A percentile compares a stretch with the other conserved stretches of the same genome.
Conservation (phyloP, 2,329 filamentous ascomycete species). For the Plectosphaerella sp. region DNA sequence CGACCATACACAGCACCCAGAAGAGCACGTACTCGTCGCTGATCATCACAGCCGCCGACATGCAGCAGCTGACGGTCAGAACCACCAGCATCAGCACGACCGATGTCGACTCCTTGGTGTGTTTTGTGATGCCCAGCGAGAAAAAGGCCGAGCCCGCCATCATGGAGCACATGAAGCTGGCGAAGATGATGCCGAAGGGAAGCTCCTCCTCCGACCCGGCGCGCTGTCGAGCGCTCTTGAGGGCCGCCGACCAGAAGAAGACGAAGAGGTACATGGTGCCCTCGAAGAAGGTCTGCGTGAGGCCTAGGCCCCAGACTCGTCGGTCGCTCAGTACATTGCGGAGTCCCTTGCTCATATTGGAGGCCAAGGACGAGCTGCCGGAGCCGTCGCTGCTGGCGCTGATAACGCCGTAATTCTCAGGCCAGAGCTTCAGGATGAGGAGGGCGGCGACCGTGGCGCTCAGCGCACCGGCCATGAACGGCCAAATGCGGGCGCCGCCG, state of each 20-base stretch:
- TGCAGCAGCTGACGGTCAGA: slow-evolving; percentile 25
- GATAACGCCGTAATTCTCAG: slow-evolving; percentile 20
- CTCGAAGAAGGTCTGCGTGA: slow-evolving; percentile 55
- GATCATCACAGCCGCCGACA: slow-evolving; percentile 36
- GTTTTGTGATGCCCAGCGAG: slow-evolving; percentile 22
- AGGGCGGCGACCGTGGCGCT: slow-evolving; percentile 37
- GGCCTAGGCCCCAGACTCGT: slow-evolving; percentile 43
- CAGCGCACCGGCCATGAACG: slow-evolving; percentile 42
- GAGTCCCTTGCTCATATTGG: slow-evolving; percentile 15
- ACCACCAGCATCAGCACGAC: slow-evolving; percentile 28
- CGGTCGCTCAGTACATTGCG: slow-evolving; percentile 30
- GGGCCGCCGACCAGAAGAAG: slow-evolving; percentile 56
- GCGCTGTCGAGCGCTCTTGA: slow-evolving; percentile 35
- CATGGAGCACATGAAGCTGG: slow-evolving; percentile 53
- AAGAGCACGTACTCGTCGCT: slow-evolving; percentile 41
- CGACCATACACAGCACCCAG: slow-evolving; percentile 53
- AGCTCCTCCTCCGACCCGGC: slow-evolving; percentile 20
- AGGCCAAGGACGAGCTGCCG: slow-evolving; percentile 5
- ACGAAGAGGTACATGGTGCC: slow-evolving; percentile 60
- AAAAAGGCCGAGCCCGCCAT: slow-evolving; percentile 50
- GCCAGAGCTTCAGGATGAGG: slow-evolving; percentile 40
- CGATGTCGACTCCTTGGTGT: slow-evolving; percentile 22
- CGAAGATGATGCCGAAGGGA: slow-evolving; percentile 48
- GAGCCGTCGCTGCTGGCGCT: slow-evolving; percentile 3
- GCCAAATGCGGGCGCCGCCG: slow-evolving; percentile 44